A percentile compares a stretch with the other conserved stretches of the same genome.
phyloP scores from a whole-genome alignment of 768 basidiomycete genomes.

The button mushroom (Agaricus bisporus) region DNA sequence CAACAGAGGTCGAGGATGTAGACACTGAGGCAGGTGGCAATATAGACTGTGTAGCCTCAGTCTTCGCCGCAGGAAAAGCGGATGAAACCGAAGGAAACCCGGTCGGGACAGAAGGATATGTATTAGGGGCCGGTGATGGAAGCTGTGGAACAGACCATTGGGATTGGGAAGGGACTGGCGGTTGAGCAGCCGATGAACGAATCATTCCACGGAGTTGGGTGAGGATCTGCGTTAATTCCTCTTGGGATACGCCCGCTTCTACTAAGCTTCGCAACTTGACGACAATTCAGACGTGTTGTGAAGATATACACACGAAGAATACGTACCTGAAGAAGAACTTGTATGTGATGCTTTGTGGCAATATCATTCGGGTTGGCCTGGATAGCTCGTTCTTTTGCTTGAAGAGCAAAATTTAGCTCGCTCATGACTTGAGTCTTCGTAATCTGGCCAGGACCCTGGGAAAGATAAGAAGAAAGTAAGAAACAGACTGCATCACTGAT shows the following conservation, averaged over 20 bases:
- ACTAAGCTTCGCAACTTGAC: constrained; percentile 63
- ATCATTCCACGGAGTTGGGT: constrained; percentile 60
- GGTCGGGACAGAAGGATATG: neutral
- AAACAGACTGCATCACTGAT: neutral
- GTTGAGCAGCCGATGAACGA: constrained; percentile 35
- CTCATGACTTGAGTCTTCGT: constrained; percentile 76
- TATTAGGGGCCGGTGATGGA: neutral
- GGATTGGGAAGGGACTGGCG: constrained; percentile 10
- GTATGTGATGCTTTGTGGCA: constrained; percentile 63
- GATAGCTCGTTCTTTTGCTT: constrained; percentile 70
- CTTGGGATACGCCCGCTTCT: constrained; percentile 74
- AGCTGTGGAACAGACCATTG: constrained; percentile 10
- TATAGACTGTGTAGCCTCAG: constrained; percentile 5
- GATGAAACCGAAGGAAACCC: neutral
- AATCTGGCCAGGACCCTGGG: constrained; percentile 39
- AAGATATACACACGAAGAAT: neutral
- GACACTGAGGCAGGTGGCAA: constrained; percentile 23
- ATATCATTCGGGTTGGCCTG: constrained; percentile 72
- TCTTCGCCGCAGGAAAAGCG: neutral
- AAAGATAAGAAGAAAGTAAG: constrained; percentile 9
- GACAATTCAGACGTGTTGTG: constrained; percentile 4
- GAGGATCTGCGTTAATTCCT: constrained; percentile 73
- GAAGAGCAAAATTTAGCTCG: constrained; percentile 76
- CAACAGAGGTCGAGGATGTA: constrained; percentile 17
- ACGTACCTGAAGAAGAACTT: constrained; percentile 75